phyloP scores from a whole-genome alignment of 352 stramenopile genomes.

The Peronospora destructor region DNA sequence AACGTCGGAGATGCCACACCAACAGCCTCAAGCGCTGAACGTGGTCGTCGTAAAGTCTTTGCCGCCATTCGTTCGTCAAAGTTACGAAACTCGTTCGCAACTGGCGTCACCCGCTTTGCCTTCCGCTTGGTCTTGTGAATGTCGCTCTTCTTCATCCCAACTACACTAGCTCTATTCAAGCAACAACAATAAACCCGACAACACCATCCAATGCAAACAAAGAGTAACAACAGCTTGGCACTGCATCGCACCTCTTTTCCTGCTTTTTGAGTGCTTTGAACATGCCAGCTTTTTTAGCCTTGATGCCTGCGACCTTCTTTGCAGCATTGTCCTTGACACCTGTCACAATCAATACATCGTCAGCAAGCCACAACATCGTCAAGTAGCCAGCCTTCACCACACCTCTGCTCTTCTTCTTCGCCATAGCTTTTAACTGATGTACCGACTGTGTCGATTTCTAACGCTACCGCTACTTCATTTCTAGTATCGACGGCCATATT shows the following conservation, averaged over 20 bases:
- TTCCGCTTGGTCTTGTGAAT: constrained; percentile 21
- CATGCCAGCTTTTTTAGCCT: constrained; percentile 51
- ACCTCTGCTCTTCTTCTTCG: constrained; percentile 42
- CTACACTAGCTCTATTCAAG: constrained; percentile 26
- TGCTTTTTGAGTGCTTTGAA: constrained; percentile 71
- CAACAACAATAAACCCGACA: background rate
- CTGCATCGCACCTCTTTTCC: constrained; percentile 34
- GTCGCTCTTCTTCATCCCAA: constrained; percentile 36
- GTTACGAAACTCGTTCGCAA: constrained; percentile 64
- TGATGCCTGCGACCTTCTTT: constrained; percentile 42
- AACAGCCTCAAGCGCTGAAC: constrained; percentile 17
- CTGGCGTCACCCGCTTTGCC: constrained; percentile 24
- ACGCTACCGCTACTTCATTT: background rate
- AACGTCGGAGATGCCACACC: constrained; percentile 50
- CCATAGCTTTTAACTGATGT: constrained; percentile 21
- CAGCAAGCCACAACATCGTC: background rate
- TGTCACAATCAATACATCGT: constrained; percentile 3
- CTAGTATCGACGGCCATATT: background rate
- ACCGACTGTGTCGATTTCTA: background rate
- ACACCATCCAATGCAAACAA: background rate
- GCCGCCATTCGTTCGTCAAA: constrained; percentile 72
- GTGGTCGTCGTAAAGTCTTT: constrained; percentile 28
- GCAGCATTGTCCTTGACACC: constrained; percentile 19
- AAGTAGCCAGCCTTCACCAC: background rate
- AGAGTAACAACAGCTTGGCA: background rate